Conservation (phyloP, 768 basidiomycete genomes). For the Boletus coccyginus region DNA sequence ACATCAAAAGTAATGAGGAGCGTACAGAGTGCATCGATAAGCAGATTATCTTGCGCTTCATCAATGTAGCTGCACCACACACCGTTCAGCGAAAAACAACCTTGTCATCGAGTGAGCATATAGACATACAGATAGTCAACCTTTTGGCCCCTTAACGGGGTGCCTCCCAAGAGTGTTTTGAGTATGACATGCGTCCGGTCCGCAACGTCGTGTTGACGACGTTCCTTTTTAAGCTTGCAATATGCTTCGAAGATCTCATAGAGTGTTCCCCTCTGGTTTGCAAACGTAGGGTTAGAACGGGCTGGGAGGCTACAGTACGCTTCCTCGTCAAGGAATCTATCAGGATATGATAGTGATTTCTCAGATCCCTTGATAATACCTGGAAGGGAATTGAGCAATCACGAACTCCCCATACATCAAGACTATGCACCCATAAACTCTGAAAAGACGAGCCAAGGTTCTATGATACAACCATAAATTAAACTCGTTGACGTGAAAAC, state of each 20-base stretch:
- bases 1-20: background rate
- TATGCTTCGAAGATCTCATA: slow-evolving; percentile 58
- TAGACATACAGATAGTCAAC: slow-evolving; percentile 54
- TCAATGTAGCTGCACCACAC: slow-evolving; percentile 54
- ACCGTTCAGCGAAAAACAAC: background rate
- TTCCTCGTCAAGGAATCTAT: no score
- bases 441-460: no score
- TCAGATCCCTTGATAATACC: no score
- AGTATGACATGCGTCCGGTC: slow-evolving; percentile 62
- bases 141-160: slow-evolving; percentile 36
- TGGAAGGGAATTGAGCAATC: no score
- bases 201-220: slow-evolving; percentile 51
- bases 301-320: slow-evolving; percentile 48
- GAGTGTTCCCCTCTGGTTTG: slow-evolving; percentile 43
- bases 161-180: slow-evolving; percentile 27
- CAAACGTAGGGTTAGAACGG: slow-evolving; percentile 54
- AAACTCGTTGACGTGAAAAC: no score
- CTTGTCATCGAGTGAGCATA: background rate
- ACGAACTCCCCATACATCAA: no score
- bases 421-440: no score
- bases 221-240: slow-evolving; percentile 40
- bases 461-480: no score
- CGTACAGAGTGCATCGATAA: slow-evolving; percentile 61
- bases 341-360: no score
- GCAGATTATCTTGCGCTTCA: slow-evolving; percentile 69